These are phyloP conservation scores for Spathaspora arborariae DNA, from an alignment of 805 yeast genomes.

Conservation along the genomic window DNA sequence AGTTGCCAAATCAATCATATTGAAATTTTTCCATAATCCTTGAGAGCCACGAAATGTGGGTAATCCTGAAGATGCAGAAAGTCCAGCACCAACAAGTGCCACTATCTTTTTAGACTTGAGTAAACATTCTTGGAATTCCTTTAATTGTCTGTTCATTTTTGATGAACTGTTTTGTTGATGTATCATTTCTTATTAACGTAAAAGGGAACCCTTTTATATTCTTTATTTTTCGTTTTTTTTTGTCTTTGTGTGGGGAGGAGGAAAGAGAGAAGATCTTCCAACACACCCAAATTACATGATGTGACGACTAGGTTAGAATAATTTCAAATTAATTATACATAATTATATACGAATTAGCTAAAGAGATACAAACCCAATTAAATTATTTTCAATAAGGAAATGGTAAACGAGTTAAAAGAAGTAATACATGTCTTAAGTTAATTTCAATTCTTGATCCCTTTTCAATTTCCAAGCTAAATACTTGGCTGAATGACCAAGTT, in stretches of 20 bases:
- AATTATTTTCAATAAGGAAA: too few species aligned
- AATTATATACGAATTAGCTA: background rate
- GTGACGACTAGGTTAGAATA: background rate
- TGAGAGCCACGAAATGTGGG: conserved; percentile 69
- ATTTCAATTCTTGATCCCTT: background rate
- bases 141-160: conserved; percentile 20
- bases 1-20: conserved; percentile 81
- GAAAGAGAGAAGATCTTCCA: background rate
- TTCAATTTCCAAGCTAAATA: conserved; percentile 52
- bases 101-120: conserved; percentile 45
- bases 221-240: background rate
- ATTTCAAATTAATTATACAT: background rate
- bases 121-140: conserved; percentile 50
- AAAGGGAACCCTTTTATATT: background rate
- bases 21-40: conserved; percentile 75
- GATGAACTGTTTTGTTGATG: background rate
- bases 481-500: conserved; percentile 68
- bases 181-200: background rate
- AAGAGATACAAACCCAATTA: too few species aligned
- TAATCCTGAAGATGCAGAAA: conserved; percentile 74
- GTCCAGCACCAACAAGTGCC: conserved; percentile 79
- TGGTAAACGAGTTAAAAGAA: too few species aligned
- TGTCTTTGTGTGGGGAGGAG: background rate
- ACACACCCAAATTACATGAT: background rate
- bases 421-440: background rate